Evolutionary conservation across 2,329 filamentous ascomycete genomes (phyloP).

Genomic region (Seiridium unicorne): DNA sequence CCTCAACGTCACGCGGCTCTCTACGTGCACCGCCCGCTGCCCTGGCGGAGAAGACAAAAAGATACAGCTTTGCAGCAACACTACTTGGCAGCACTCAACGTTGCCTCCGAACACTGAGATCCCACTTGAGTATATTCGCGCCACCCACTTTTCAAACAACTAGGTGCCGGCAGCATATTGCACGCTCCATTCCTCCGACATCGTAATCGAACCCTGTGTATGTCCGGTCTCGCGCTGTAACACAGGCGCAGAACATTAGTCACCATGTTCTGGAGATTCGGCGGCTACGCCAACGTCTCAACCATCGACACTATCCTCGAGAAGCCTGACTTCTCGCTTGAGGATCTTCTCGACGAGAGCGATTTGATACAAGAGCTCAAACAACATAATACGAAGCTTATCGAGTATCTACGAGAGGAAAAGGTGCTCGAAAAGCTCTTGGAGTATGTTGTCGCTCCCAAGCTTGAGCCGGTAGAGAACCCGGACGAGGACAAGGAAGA

Average conservation of each 20-base stretch:
- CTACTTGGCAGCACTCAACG: no score
- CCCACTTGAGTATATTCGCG: no score
- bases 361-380: slow-evolving; percentile 97
- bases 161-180: slow-evolving; percentile 1
- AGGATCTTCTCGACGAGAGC: slow-evolving; percentile 93
- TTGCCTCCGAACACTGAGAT: no score
- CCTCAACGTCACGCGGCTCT: no score
- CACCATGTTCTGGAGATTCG: slow-evolving; percentile 99
- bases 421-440: slow-evolving; percentile 80
- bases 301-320: slow-evolving; percentile 96
- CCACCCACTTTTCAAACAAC: not conserved
- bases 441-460: slow-evolving; percentile 86
- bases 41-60: no score
- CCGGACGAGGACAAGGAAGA: slow-evolving; percentile 48
- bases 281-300: slow-evolving; percentile 96
- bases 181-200: not conserved
- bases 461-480: slow-evolving; percentile 56
- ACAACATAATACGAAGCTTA: slow-evolving; percentile 95
- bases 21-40: no score
- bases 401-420: slow-evolving; percentile 91
- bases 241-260: slow-evolving; percentile 17
- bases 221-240: not conserved
- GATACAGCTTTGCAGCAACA: no score
- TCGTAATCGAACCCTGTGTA: not conserved
- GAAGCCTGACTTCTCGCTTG: slow-evolving; percentile 91